These are phyloP conservation scores for Mortierella sp. DNA, from an alignment of 371 early-diverging fungal genomes.

Conservation along the genomic window DNA sequence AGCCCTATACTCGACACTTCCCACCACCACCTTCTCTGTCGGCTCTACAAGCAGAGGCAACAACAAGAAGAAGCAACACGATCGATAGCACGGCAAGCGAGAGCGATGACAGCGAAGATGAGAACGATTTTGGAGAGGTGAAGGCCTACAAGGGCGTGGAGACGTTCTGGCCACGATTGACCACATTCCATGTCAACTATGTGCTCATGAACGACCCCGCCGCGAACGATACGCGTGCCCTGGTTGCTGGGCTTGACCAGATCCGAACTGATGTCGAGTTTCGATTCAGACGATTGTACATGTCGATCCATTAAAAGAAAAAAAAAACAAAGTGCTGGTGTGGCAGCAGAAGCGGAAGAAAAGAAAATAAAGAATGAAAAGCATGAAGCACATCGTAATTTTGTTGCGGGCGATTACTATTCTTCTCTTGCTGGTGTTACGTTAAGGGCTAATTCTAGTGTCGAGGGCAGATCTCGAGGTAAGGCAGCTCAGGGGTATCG, in stretches of 20 bases:
- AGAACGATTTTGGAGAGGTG: background rate
- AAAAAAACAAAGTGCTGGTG: background rate
- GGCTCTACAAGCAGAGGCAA: background rate
- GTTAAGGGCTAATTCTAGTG: background rate
- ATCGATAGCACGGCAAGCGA: background rate
- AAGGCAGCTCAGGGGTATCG: background rate
- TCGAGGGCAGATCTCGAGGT: background rate
- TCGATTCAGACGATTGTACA: background rate
- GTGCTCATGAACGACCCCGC: too few relatives aligned
- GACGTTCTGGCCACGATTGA: conserved; percentile 23
- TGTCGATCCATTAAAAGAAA: background rate
- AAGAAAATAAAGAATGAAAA: background rate
- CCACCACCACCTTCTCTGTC: background rate
- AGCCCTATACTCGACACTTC: background rate
- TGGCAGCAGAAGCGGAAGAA: background rate
- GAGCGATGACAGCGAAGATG: background rate
- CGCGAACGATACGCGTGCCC: background rate
- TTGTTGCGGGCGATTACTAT: background rate
- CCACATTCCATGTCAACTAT: conserved; percentile 16
- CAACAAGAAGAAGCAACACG: background rate
- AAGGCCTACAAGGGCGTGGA: background rate
- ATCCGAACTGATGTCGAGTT: conserved; percentile 23
- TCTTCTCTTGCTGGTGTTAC: background rate
- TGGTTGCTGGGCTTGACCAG: background rate
- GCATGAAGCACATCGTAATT: background rate